Evolutionary conservation across 768 basidiomycete genomes (phyloP).

Genomic region (Calocybe indica): DNA sequence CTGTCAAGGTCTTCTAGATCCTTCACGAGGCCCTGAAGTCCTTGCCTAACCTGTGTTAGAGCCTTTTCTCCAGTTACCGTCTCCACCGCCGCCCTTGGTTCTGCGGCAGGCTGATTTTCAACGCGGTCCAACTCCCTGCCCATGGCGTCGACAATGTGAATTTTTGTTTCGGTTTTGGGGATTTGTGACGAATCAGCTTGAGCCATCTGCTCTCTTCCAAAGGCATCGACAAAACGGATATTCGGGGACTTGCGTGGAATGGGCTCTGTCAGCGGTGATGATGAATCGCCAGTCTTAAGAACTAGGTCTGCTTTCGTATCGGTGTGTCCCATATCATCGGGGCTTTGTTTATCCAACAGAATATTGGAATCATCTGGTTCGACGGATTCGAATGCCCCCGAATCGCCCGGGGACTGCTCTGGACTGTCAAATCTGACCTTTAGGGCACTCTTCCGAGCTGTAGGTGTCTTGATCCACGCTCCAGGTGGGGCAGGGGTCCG

Average conservation of each 20-base stretch:
- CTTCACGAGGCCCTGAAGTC: slow-evolving; percentile 50
- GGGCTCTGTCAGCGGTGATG: not conserved
- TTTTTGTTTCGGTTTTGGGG: slow-evolving; percentile 2
- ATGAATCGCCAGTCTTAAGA: slow-evolving; percentile 4
- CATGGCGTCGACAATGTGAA: slow-evolving; percentile 57
- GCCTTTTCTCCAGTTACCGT: slow-evolving; percentile 40
- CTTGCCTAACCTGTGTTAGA: slow-evolving; percentile 49
- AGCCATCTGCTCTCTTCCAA: slow-evolving; percentile 42
- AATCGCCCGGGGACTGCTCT: slow-evolving; percentile 13
- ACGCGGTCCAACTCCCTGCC: slow-evolving; percentile 48
- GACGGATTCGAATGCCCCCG: not conserved
- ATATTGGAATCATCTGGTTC: too few species aligned
- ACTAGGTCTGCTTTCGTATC: not conserved
- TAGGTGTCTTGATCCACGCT: slow-evolving; percentile 59
- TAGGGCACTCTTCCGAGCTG: slow-evolving; percentile 47
- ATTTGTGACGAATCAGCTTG: slow-evolving; percentile 4
- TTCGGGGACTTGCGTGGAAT: slow-evolving; percentile 23
- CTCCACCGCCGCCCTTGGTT: slow-evolving; percentile 1
- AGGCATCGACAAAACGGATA: slow-evolving; percentile 69
- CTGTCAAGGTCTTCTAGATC: slow-evolving; percentile 53
- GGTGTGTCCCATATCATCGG: not conserved
- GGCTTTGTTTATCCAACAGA: too few species aligned
- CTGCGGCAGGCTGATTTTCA: slow-evolving; percentile 9
- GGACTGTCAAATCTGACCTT: slow-evolving; percentile 70
- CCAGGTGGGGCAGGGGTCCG: slow-evolving; percentile 69